Evolutionary conservation across 352 stramenopile species (phyloP).

Genomic region (Stephanocyclus meneghinianus): DNA sequence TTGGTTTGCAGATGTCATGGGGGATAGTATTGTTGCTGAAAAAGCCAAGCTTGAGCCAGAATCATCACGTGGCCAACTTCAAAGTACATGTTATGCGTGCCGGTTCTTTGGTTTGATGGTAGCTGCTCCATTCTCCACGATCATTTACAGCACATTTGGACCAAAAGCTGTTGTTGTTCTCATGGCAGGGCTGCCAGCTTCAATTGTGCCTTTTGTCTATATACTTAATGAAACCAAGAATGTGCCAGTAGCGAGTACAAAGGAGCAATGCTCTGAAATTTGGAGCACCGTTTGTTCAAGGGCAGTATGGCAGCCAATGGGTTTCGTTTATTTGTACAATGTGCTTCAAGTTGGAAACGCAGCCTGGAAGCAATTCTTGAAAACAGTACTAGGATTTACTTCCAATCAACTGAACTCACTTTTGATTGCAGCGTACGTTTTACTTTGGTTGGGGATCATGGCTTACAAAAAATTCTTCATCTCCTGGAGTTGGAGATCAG

Average conservation of each 20-base stretch:
- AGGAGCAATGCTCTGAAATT: conserved; percentile 78
- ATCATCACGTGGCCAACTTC: conserved; percentile 61
- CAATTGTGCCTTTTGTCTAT: conserved; percentile 70
- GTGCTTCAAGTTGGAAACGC: conserved; percentile 78
- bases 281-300: conserved; percentile 78
- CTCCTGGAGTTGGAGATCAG: conserved; percentile 71
- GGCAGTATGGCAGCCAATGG: conserved; percentile 80
- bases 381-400: conserved; percentile 71
- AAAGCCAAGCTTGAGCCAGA: conserved; percentile 79
- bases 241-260: conserved; percentile 49
- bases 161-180: conserved; percentile 65
- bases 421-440: conserved; percentile 67
- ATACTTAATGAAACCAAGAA: conserved; percentile 65
- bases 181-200: conserved; percentile 64
- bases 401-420: conserved; percentile 77
- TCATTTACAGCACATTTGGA: conserved; percentile 65
- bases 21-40: conserved; percentile 77
- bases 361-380: conserved; percentile 79
- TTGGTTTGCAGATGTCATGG: conserved; percentile 82
- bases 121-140: conserved; percentile 64
- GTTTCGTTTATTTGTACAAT: conserved; percentile 83
- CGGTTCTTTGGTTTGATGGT: conserved; percentile 81
- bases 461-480: conserved; percentile 83
- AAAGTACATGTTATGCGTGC: conserved; percentile 78
- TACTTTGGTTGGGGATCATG: conserved; percentile 80